These are phyloP conservation scores for Aphanomyces stellatus DNA, from an alignment of 352 stramenopile species.

Conservation along the genomic window DNA sequence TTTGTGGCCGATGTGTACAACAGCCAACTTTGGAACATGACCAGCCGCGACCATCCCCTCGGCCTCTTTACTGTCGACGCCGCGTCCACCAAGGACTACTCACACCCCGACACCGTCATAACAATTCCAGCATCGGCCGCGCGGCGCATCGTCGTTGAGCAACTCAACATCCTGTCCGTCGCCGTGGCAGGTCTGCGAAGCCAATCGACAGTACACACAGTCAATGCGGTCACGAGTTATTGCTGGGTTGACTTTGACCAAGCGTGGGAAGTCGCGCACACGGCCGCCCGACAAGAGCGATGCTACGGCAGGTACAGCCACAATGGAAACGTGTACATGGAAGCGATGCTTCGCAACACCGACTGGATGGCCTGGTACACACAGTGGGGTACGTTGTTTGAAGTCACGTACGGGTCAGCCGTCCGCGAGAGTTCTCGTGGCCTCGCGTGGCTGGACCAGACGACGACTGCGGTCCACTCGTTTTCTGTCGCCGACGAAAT, in stretches of 20 bases:
- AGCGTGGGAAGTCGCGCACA: background rate
- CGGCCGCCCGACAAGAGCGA: background rate
- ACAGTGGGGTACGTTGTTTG: background rate
- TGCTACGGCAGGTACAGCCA: background rate
- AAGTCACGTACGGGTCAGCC: background rate
- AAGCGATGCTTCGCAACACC: constrained; percentile 5
- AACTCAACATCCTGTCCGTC: background rate
- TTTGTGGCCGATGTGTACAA: constrained; percentile 10
- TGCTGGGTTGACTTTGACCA: constrained; percentile 14
- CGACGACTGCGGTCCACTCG: background rate
- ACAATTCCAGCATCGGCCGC: background rate
- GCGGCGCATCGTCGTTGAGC: background rate
- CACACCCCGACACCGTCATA: background rate
- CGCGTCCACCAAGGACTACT: background rate
- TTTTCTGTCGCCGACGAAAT: background rate
- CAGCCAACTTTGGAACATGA: background rate
- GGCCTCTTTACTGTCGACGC: background rate
- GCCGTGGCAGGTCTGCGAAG: background rate
- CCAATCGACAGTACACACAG: background rate
- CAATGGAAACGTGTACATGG: constrained; percentile 15
- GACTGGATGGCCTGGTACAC: background rate
- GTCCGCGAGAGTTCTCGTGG: background rate
- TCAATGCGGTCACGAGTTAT: background rate
- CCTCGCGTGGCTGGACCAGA: background rate
- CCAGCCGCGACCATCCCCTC: background rate